Conservation (phyloP, 441 rosid species). For the Hura crepitans region DNA sequence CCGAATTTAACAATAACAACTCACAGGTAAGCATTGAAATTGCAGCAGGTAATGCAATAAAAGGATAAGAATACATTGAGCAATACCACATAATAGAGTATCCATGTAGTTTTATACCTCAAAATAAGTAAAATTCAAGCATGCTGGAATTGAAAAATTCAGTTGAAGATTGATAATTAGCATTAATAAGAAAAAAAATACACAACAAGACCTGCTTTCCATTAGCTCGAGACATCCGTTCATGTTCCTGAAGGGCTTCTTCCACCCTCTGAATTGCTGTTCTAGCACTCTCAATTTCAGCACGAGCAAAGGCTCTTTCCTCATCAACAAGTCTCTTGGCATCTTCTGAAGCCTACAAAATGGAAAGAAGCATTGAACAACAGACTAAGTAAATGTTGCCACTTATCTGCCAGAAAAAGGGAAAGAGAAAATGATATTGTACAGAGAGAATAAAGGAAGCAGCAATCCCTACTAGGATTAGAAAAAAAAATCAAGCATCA, state of each 20-base stretch:
- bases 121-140: neutral
- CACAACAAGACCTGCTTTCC: constrained; percentile 56
- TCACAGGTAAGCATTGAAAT: constrained; percentile 2
- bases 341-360: constrained; percentile 85
- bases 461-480: neutral
- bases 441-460: neutral
- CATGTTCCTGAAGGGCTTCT: constrained; percentile 88
- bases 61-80: neutral
- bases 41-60: neutral
- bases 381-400: neutral
- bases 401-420: neutral
- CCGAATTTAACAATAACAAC: neutral
- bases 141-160: neutral
- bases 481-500: neutral
- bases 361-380: constrained; percentile 21
- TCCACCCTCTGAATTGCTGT: constrained; percentile 96
- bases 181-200: neutral
- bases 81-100: constrained; percentile 1
- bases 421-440: neutral
- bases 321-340: constrained; percentile 92
- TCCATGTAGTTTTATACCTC: neutral
- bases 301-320: constrained; percentile 93
- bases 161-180: neutral
- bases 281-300: constrained; percentile 93
- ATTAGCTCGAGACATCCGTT: constrained; percentile 62